phyloP scores from a whole-genome alignment of 1,284 basidiomycete genomes.

The Trichosporon coremiiforme region DNA sequence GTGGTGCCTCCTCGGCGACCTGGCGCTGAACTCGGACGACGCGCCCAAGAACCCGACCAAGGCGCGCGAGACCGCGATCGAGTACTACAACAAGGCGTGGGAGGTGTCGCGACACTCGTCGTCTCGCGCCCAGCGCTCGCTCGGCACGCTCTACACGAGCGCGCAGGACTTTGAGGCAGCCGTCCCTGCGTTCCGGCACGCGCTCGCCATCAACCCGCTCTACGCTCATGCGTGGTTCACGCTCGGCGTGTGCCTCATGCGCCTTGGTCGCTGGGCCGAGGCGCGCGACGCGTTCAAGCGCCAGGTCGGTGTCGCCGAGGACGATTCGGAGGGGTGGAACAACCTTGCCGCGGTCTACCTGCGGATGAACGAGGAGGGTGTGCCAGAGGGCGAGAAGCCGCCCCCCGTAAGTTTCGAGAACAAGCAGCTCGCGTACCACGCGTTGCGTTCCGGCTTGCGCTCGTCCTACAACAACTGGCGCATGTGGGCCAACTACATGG shows the following conservation, averaged over 20 bases:
- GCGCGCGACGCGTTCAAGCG: slow-evolving; percentile 81
- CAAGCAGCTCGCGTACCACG: slow-evolving; percentile 89
- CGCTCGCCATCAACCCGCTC: slow-evolving; percentile 86
- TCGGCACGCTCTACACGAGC: slow-evolving; percentile 82
- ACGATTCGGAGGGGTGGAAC: slow-evolving; percentile 97
- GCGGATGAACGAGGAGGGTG: slow-evolving; percentile 64
- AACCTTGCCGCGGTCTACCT: slow-evolving; percentile 96
- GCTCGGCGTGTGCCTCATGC: slow-evolving; percentile 84
- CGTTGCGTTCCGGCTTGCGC: slow-evolving; percentile 84
- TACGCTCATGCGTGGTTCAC: slow-evolving; percentile 91
- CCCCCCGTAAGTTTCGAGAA: slow-evolving; percentile 59
- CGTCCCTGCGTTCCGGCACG: slow-evolving; percentile 68
- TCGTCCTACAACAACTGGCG: slow-evolving; percentile 89
- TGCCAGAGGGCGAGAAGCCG: slow-evolving; percentile 37
- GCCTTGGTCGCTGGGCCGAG: slow-evolving; percentile 77
- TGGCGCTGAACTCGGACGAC: slow-evolving; percentile 64
- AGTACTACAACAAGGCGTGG: slow-evolving; percentile 86
- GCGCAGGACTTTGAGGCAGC: slow-evolving; percentile 67
- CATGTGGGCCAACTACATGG: slow-evolving; percentile 98
- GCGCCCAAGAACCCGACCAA: slow-evolving; percentile 38
- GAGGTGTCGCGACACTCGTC: slow-evolving; percentile 74
- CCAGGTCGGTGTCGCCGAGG: slow-evolving; percentile 87
- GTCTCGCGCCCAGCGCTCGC: slow-evolving; percentile 83
- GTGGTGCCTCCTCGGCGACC: slow-evolving; percentile 93
- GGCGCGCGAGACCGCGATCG: slow-evolving; percentile 59